Evolutionary conservation across 2,329 filamentous ascomycete genomes (phyloP).

Genomic region (Claviceps arundinis): DNA sequence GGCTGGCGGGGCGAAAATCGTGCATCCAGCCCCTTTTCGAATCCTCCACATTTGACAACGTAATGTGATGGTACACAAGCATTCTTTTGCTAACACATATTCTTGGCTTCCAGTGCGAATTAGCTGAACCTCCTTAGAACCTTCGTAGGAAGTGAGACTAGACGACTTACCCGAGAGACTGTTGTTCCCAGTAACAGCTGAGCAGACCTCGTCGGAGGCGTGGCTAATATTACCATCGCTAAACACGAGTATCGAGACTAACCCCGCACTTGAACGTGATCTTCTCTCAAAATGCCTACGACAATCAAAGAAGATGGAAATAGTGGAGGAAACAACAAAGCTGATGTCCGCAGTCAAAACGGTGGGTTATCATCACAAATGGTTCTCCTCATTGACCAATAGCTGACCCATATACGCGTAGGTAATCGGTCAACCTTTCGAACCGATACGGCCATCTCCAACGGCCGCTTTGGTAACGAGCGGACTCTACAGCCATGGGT

Average conservation of each 20-base stretch:
- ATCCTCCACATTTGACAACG: not conserved
- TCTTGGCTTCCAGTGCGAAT: not conserved
- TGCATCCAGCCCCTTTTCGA: not conserved
- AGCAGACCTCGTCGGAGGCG: constrained; percentile 3
- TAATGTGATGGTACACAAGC: not conserved
- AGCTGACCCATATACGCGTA: constrained; percentile 19
- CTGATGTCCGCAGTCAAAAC: constrained; percentile 21
- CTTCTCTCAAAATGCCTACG: constrained; percentile 21
- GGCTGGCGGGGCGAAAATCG: not conserved
- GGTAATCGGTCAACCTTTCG: constrained; percentile 59
- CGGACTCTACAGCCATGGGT: constrained; percentile 74
- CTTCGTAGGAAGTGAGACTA: not conserved
- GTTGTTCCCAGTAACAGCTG: constrained; percentile 3
- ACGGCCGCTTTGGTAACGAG: constrained; percentile 54
- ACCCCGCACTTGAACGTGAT: constrained; percentile 11
- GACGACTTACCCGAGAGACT: constrained; percentile 4
- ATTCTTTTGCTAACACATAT: not conserved
- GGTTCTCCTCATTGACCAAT: not conserved
- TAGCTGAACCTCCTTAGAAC: not conserved
- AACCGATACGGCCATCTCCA: constrained; percentile 82
- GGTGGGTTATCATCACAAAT: constrained; percentile 15
- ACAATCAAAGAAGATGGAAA: constrained; percentile 26
- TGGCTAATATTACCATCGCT: not conserved
- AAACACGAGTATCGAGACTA: constrained; percentile 8
- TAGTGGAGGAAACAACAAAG: constrained; percentile 17